Conservation (phyloP, 2,329 filamentous ascomycete genomes). For the Aureobasidium pullulans region DNA sequence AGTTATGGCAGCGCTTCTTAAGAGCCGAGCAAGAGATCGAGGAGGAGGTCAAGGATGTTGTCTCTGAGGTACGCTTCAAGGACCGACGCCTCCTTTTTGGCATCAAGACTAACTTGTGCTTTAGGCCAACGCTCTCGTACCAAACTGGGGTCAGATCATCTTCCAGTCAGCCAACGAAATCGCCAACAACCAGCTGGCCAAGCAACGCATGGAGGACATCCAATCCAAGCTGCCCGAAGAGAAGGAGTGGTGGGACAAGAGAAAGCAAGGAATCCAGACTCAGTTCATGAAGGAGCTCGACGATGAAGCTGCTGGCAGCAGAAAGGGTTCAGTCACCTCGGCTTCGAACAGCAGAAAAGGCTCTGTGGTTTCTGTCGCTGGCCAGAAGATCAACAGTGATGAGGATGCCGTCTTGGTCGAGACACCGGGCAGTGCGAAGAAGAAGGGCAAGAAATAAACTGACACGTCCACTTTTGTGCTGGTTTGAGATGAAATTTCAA, state of each 20-base stretch:
- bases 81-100: background rate
- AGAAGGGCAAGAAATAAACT: constrained; percentile 53
- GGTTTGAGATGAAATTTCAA: background rate
- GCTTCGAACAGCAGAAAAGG: constrained; percentile 21
- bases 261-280: constrained; percentile 62
- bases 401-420: constrained; percentile 77
- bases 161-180: constrained; percentile 98
- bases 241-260: constrained; percentile 89
- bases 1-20: constrained; percentile 87
- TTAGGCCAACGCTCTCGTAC: constrained; percentile 82
- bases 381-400: constrained; percentile 42
- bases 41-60: constrained; percentile 88
- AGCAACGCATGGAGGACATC: constrained; percentile 67
- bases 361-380: constrained; percentile 21
- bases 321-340: constrained; percentile 18
- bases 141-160: constrained; percentile 87
- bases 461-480: background rate
- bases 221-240: constrained; percentile 64
- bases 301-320: constrained; percentile 35
- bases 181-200: constrained; percentile 71
- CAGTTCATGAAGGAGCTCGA: constrained; percentile 83
- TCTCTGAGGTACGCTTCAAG: constrained; percentile 63
- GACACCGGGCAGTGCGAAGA: constrained; percentile 35
- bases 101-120: constrained; percentile 18
- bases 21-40: constrained; percentile 97